Base-by-base conservation (phyloP, 768 basidiomycete species). In the Russula ochroleuca region DNA sequence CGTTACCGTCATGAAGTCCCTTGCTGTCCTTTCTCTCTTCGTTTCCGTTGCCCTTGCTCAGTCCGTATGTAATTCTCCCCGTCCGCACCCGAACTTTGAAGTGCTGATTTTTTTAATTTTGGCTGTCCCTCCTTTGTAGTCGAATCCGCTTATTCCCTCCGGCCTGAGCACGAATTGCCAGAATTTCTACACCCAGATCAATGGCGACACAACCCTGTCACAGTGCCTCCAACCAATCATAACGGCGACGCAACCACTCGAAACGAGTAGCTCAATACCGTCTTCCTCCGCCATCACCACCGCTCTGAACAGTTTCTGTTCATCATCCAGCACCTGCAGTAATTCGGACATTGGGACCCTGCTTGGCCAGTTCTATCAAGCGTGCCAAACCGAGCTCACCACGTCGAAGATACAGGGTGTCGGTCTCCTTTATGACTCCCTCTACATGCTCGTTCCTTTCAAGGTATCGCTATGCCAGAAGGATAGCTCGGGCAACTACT, bases 381-480 rank as follows among this genome's bases (percentile, higher is more conserved):
- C 81, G 13, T 99, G 96, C 80, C 62, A 77, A 1, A 62, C 71
- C 21, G 96, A 98, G 77, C 77, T 99, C 68, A 84, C 83, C 3
- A 75, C 80, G 11, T 70, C 61, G 53, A 71, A 76, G 52, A 82
- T 81, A 66, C 1, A 50, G 0, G 72, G 78, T 28, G 88, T 97
- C 51, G 72, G 83, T 72, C 69, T 74, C 31, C 75, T 82, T 2
- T 99, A 98, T 76, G 95, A 98, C 72, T 77, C 85, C 35, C 76
- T 98, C 33, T 99, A 92, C 77, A 67, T 80, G 63, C 67, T 95
- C 50, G 65, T 72, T 13, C 93, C 94, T 9, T 72, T 96, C 72
- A 77, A 76, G 65, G 68, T 72, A 7, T 86, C 93, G 31, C 72
- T 92, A 35, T 98, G 95, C 77, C 68, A 87, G 51, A 90, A 91